Percentiles rank a stretch among this genome's conserved stretches.
Conservation (phyloP, 352 stramenopile species). For the Globisporangium canariense region DNA sequence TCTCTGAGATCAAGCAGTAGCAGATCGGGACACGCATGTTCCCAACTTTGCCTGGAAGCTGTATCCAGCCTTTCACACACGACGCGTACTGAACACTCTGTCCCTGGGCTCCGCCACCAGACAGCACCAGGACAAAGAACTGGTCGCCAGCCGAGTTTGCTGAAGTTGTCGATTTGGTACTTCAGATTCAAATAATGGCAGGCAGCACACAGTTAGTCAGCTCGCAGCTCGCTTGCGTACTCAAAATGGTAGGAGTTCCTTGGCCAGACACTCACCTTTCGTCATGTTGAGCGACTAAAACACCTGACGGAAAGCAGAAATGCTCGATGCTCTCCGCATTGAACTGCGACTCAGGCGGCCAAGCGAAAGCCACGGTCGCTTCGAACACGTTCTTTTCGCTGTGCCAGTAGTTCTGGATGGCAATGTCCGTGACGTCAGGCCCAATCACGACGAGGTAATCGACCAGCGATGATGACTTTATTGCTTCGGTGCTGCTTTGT, state of each 20-base stretch:
- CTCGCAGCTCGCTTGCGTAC: too few species aligned
- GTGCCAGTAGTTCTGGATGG: conserved; percentile 41
- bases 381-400: conserved; percentile 45
- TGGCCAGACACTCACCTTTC: neutral
- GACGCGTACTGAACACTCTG: conserved; percentile 56
- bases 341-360: conserved; percentile 64
- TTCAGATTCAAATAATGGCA: too few species aligned
- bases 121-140: conserved; percentile 54
- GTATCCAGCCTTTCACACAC: conserved; percentile 40
- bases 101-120: conserved; percentile 41
- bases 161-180: neutral
- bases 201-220: too few species aligned
- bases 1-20: conserved; percentile 46
- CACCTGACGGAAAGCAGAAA: conserved; percentile 62
- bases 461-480: conserved; percentile 21
- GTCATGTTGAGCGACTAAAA: conserved; percentile 15
- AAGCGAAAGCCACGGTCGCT: conserved; percentile 55
- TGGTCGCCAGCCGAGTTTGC: conserved; percentile 8
- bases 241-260: too few species aligned
- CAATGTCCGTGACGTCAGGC: conserved; percentile 42
- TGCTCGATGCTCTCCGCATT: conserved; percentile 67
- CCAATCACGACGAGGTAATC: conserved; percentile 51
- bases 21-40: conserved; percentile 34
- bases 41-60: conserved; percentile 17
- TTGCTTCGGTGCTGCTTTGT: neutral